These are phyloP conservation scores for Dioscorea cayenensis DNA, from an alignment of 116 monocot genomes.

Conservation along the genomic window DNA sequence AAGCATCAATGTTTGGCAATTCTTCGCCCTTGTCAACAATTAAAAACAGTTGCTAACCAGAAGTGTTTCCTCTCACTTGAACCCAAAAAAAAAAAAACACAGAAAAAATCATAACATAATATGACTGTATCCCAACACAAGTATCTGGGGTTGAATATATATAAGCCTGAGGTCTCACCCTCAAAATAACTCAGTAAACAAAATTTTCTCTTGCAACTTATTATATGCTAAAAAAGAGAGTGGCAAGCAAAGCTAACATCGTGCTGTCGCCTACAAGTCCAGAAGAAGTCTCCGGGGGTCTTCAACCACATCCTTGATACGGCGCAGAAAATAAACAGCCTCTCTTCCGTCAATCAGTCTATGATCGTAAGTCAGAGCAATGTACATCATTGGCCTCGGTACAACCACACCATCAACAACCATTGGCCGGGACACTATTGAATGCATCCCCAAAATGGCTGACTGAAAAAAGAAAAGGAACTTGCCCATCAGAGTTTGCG, in stretches of 20 bases:
- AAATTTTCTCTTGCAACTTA: neutral
- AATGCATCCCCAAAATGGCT: constrained; percentile 96
- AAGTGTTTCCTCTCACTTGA: too few species aligned
- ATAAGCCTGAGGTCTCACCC: neutral
- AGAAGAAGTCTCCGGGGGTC: constrained; percentile 93
- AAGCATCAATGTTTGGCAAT: too few species aligned
- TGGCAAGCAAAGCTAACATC: neutral
- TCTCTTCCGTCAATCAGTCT: constrained; percentile 94
- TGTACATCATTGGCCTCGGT: constrained; percentile 95
- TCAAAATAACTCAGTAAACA: neutral
- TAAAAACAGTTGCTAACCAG: too few species aligned
- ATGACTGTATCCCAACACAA: neutral
- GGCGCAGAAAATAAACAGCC: constrained; percentile 83
- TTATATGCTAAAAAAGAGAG: neutral
- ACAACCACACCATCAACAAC: constrained; percentile 61
- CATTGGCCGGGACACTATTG: constrained; percentile 69
- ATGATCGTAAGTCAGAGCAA: constrained; percentile 92
- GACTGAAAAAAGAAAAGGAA: constrained; percentile 48
- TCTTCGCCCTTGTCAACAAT: too few species aligned
- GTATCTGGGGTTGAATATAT: neutral
- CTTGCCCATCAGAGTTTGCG: neutral
- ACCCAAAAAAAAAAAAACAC: too few species aligned
- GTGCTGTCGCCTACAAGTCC: constrained; percentile 41
- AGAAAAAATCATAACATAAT: neutral
- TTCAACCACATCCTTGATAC: constrained; percentile 94